These are phyloP conservation scores for Caryopteris hybrid DNA, from an alignment of 305 asterid species.

Conservation along the genomic window DNA sequence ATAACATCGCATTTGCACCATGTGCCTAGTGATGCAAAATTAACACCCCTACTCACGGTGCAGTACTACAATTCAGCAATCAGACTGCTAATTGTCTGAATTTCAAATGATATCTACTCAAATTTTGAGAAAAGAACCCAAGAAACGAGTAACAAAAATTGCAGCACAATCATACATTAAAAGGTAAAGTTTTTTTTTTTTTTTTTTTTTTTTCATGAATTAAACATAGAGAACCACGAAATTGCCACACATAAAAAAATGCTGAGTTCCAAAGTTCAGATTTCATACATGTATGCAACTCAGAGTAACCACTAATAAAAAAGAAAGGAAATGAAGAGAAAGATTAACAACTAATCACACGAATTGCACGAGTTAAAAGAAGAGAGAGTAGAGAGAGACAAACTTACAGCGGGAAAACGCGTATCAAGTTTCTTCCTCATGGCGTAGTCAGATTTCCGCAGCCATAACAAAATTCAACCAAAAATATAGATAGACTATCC, in stretches of 20 bases:
- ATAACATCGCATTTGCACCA: background rate
- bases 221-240: background rate
- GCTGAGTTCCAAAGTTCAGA: background rate
- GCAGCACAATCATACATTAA: background rate
- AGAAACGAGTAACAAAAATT: too few species aligned
- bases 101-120: too few species aligned
- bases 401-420: conserved; percentile 75
- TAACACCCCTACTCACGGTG: background rate
- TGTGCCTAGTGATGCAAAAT: background rate
- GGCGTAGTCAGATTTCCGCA: conserved; percentile 31
- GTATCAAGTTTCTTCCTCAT: conserved; percentile 87
- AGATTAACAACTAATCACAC: background rate
- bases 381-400: background rate
- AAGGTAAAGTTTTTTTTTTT: too few species aligned
- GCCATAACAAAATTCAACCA: conserved; percentile 14
- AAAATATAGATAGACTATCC: background rate
- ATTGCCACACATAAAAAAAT: background rate
- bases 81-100: background rate
- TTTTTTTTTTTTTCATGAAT: too few species aligned
- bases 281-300: background rate
- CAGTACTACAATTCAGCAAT: background rate
- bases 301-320: background rate
- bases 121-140: too few species aligned
- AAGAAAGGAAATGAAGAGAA: background rate
- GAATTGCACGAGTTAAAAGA: conserved; percentile 4